These are phyloP conservation scores for Trichothecium roseum DNA, from an alignment of 2,329 filamentous ascomycete species.

Conservation along the genomic window DNA sequence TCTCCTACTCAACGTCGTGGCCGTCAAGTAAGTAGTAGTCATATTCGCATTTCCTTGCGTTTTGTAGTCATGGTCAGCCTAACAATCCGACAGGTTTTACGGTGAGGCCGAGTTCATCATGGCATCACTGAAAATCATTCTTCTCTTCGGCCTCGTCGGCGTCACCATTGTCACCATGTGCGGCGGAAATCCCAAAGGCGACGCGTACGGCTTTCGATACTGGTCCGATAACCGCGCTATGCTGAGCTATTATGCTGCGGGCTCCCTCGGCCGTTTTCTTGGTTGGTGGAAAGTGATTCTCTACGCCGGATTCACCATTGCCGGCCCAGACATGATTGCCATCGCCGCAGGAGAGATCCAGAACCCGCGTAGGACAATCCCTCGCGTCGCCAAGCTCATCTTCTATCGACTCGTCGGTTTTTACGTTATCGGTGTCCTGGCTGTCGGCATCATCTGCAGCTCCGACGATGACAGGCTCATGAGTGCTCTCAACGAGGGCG, in stretches of 20 bases:
- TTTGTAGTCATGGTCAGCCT: too few species aligned
- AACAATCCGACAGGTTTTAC: conserved; percentile 20
- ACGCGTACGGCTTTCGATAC: conserved; percentile 55
- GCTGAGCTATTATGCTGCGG: conserved; percentile 24
- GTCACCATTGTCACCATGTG: conserved; percentile 60
- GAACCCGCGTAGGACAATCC: conserved; percentile 55
- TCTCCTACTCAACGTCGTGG: conserved; percentile 34
- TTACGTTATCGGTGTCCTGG: conserved; percentile 56
- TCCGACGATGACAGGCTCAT: conserved; percentile 34
- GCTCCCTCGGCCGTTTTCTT: conserved; percentile 49
- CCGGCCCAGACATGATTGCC: conserved; percentile 56
- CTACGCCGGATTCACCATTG: conserved; percentile 58
- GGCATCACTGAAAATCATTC: conserved; percentile 40
- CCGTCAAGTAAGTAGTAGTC: conserved; percentile 23
- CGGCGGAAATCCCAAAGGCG: conserved; percentile 52
- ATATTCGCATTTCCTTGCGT: conserved; percentile 17
- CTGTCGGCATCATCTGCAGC: conserved; percentile 42
- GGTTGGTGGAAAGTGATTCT: conserved; percentile 48
- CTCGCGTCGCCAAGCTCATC: conserved; percentile 60
- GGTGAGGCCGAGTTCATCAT: conserved; percentile 41
- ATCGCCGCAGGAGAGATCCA: conserved; percentile 48
- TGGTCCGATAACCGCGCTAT: conserved; percentile 29
- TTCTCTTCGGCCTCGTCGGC: conserved; percentile 43
- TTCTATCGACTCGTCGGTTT: conserved; percentile 64
- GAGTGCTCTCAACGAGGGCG: conserved; percentile 32